phyloP scores from a whole-genome alignment of 1,284 basidiomycete genomes.

The Xerocomus minutiporus region DNA sequence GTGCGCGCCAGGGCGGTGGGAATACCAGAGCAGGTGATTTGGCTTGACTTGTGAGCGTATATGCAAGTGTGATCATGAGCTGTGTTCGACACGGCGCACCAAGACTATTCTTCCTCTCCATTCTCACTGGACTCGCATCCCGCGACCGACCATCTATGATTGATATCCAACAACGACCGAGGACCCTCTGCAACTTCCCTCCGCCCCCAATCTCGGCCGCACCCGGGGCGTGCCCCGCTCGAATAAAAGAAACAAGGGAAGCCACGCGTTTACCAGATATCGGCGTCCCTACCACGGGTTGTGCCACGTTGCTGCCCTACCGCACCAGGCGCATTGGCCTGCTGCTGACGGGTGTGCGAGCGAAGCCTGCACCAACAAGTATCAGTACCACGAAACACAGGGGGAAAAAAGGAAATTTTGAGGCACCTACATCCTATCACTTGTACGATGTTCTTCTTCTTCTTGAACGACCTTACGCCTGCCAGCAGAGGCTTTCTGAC shows the following conservation, averaged over 20 bases:
- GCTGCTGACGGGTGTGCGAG: constrained; percentile 78
- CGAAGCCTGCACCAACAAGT: constrained; percentile 53
- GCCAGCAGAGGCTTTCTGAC: constrained; percentile 54
- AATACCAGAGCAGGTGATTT: constrained; percentile 9
- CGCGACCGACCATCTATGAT: constrained; percentile 38
- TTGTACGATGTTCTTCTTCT: constrained; percentile 71
- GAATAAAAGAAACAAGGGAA: constrained; percentile 41
- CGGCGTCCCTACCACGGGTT: constrained; percentile 57
- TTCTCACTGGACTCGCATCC: constrained; percentile 16
- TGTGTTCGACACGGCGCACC: constrained; percentile 40
- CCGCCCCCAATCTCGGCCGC: constrained; percentile 60
- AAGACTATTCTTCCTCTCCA: constrained; percentile 31
- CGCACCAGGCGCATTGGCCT: constrained; percentile 50
- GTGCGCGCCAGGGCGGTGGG: constrained; percentile 17
- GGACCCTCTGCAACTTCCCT: constrained; percentile 47
- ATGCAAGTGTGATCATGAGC: constrained; percentile 21
- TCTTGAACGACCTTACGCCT: constrained; percentile 76
- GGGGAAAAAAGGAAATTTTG: constrained; percentile 23
- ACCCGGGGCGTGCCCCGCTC: constrained; percentile 52
- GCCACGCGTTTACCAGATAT: constrained; percentile 63
- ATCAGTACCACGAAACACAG: constrained; percentile 15
- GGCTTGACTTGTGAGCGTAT: constrained; percentile 19
- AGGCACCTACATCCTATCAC: constrained; percentile 70
- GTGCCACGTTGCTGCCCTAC: constrained; percentile 57
- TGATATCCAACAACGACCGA: constrained; percentile 47